These are phyloP conservation scores for Helichrysum umbraculigerum DNA, from an alignment of 129 eudicot genomes.

Conservation along the genomic window DNA sequence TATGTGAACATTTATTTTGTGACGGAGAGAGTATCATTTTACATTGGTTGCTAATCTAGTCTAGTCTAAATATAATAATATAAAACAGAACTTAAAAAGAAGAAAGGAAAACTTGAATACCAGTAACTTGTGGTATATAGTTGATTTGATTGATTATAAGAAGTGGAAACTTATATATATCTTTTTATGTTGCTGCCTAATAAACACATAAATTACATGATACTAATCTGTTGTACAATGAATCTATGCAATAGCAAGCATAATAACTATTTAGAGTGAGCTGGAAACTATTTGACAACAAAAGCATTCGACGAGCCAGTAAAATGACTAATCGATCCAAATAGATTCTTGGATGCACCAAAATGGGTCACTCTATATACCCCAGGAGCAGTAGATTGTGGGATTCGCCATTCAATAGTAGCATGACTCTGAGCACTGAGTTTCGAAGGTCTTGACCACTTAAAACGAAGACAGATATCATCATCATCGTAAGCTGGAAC, in stretches of 20 bases:
- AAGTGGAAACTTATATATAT: neutral
- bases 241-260: slow-evolving; percentile 22
- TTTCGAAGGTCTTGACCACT: slow-evolving; percentile 87
- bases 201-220: slow-evolving; percentile 40
- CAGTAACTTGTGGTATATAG: neutral
- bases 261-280: neutral
- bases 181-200: slow-evolving; percentile 5
- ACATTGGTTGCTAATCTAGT: neutral
- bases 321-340: slow-evolving; percentile 81
- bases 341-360: slow-evolving; percentile 82
- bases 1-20: no score
- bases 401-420: slow-evolving; percentile 89
- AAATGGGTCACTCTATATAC: slow-evolving; percentile 87
- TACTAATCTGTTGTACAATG: slow-evolving; percentile 21
- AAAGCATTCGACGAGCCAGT: slow-evolving; percentile 86
- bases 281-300: slow-evolving; percentile 53
- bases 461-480: slow-evolving; percentile 90
- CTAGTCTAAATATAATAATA: no score
- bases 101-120: neutral
- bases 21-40: no score
- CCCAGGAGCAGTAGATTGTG: slow-evolving; percentile 61
- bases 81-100: neutral
- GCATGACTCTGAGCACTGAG: slow-evolving; percentile 78
- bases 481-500: slow-evolving; percentile 87
- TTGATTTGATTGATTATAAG: neutral